Base-by-base conservation (phyloP, 495 filamentous ascomycete species). In the Letharia lupina region DNA sequence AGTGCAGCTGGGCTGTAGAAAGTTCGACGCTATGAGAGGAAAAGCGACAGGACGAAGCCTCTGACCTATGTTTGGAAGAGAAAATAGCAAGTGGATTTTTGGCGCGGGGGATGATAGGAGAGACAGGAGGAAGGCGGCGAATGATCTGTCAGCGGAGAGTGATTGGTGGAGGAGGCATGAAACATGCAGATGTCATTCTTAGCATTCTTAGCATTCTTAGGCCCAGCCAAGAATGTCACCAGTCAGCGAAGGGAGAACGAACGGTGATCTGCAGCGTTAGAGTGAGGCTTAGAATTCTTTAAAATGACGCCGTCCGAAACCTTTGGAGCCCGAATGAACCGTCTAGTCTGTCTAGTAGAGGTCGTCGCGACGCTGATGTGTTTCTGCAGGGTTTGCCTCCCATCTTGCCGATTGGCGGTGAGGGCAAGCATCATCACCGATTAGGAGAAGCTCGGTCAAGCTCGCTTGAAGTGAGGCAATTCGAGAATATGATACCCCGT, bases 371-470 rank as follows among this genome's bases (percentile, higher is more conserved):
- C 0, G 8, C n/a, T 56, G 52, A 56, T 56, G 31, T 56, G 52
- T 56, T 56, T 56, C 52, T 56, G 52, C 52, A 56, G 52, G 52
- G 52, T 60, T 60, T 63, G 45, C 45, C 61, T 48, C 61, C 61
- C 48, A 47, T 37, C n/a, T 18, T 63, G 61, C 61, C 44, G 47
- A 50, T 63, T 48, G 61, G 61, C 61, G 61, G 45, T 50, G 61
- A 33, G 52, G 31, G 5, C 4, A 15, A 35, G 52, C 12, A 18
- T 4, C 1, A 56, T 10, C 4, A 18, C 52, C 52, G 35, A 56
- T 56, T 1, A 33, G 28, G 52, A 56, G 1, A 56, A 8, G 13
- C 31, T 56, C 52, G 52, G 52, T 56, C 31, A 12, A 16, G 52
- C 28, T 56, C 48, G 23, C 23, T 52, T 52, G 28, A 3, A 33